Percentiles rank a stretch among this genome's conserved stretches.
Conservation (phyloP, 139 green algal genomes). For the Volvox reticuliferus region DNA sequence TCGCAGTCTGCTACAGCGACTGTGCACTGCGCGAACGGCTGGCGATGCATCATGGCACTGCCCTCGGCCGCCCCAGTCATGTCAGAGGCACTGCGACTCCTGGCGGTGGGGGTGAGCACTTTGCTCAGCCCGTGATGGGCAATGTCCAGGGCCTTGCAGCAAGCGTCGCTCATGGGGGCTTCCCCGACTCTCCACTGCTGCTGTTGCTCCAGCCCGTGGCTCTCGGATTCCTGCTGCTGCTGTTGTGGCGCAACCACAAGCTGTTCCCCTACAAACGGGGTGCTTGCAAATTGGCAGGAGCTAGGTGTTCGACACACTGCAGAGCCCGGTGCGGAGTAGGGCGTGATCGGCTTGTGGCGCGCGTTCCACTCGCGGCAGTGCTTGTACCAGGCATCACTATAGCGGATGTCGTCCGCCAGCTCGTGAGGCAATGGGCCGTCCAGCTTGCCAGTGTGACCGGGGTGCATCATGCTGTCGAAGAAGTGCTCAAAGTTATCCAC, state of each 20-base stretch:
- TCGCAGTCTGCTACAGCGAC: not conserved
- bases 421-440: conserved; percentile 43
- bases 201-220: not conserved
- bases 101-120: conserved; percentile 22
- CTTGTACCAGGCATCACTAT: conserved; percentile 15
- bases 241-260: not conserved
- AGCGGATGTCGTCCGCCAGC: conserved; percentile 29
- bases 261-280: not conserved
- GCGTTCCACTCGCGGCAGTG: conserved; percentile 38
- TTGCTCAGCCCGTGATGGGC: conserved; percentile 9
- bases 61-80: not conserved
- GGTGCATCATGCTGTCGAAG: conserved; percentile 48
- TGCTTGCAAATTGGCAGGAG: not conserved
- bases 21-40: not conserved
- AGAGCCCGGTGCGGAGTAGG: not conserved
- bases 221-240: not conserved
- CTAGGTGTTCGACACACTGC: not conserved
- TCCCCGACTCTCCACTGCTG: not conserved
- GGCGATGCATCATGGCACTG: not conserved
- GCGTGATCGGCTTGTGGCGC: not conserved
- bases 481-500: conserved; percentile 36
- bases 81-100: conserved; percentile 15
- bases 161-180: conserved; percentile 2
- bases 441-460: conserved; percentile 25
- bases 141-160: conserved; percentile 9